Base-by-base conservation (phyloP, 83 land plant genomes). In the Thuja plicata region DNA sequence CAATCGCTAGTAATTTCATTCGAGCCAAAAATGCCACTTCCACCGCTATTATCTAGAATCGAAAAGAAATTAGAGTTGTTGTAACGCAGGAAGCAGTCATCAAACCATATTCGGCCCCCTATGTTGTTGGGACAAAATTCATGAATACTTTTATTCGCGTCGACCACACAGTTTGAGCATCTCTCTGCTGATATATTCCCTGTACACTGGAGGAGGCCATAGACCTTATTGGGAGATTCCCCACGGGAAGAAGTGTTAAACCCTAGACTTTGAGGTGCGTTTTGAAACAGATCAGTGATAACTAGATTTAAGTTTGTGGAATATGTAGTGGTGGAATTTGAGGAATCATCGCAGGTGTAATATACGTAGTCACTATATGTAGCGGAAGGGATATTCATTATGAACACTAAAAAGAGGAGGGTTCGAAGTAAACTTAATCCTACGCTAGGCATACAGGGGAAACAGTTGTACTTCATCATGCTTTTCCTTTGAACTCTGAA, bases 61-160 rank as follows among this genome's bases (percentile, higher is more conserved):
- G 8, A 13, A 40, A 52, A 24, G 62, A 85, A 46, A 21, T 54
- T 85, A 85, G n/a, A 85, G 15, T 30, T 52, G 12, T 48, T 30
- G 60, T 85, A 85, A 13, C 60, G 62, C 37, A 85, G 60, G 87
- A 30, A 50, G 62, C 60, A 85, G 62, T 85, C 17, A 55, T 85
- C 87, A 5, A 85, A 10, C 87, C 66, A 52, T 50, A 85, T 17
- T 30, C 3, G 12, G 2, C 54, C 86, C 1, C 35, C 57, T 84
- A n/a, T 21, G 17, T 43, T n/a, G 16, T 27, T 52, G 15, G 21
- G 3, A 11, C 86, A 84, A 46, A 8, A 2, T 52, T 43, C 3
- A 27, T 27, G n/a, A 32, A 84, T 21, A 43, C 8, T n/a, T 3
- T n/a, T 37, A 17, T 30, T 52, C 21, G 86, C 50, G n/a, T 43